Evolutionary conservation across 192 early-diverging fungal genomes (phyloP), one percentile per base, ranked within the genome.

Genomic region (Podochytrium sp.): DNA sequence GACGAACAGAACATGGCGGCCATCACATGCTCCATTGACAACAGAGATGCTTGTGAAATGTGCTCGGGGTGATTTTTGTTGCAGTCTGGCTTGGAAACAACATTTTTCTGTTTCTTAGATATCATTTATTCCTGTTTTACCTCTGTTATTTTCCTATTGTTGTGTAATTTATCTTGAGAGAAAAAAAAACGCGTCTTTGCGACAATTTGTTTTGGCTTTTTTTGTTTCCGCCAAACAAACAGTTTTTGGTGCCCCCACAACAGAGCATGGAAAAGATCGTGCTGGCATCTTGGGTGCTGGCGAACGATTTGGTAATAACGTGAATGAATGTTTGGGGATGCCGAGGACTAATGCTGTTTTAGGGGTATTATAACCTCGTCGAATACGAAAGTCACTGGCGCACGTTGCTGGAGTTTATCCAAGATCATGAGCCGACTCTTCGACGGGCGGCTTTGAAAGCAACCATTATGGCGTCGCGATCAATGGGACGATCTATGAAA

Each of bases 11-110:
- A 74, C 25, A 41, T 87, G 65, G 94, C 90, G 16, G 89, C 76
- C 25, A 79, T 98, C 83, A 81, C 88, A 62, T 98, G 97, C 76
- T 95, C 94, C 2, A 84, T 98, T 32, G 94, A 96, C 20, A 97
- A 98, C 81, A 89, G 85, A 77, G 96, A 98, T 52, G 92, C 93
- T 1, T 98, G 96, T 80, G 80, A 93, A 72, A 96, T 91, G 84
- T 98, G 95, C 86, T 82, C 81, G 12, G 78, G 81, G 10, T 67
- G 37, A 55, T 61, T 61, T 38, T 57, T 20, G 7, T 12, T 57
- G 14, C 35, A 61, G 59, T 61, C 35, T 61, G 59, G 37, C 5
- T 61, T 34, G 10, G 43, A 47, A 20, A 47, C 20, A 14, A 20
- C 10, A n/a, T 57, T 57, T 57, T 57, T 57, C 10, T 27, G 7